Evolutionary conservation across 345 rosid species (phyloP).

Genomic region (sweet orange (Citrus sinensis)): DNA sequence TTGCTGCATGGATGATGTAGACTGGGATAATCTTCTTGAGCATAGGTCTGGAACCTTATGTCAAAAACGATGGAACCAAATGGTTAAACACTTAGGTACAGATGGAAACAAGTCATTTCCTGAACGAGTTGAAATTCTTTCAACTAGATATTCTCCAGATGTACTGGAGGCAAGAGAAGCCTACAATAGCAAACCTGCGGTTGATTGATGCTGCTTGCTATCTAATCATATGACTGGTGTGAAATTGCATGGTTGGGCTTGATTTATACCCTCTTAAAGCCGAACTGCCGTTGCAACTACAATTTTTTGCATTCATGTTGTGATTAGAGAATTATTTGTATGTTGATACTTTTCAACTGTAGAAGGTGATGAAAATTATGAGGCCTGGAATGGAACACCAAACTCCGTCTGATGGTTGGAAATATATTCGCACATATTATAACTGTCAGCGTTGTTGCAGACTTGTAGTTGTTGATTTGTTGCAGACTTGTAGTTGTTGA

Average conservation of each 20-base stretch:
- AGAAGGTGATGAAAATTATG: too few relatives aligned
- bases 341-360: too few relatives aligned
- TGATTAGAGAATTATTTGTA: neutral
- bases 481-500: too few relatives aligned
- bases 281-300: neutral
- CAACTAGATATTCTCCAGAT: conserved; percentile 54
- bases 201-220: neutral
- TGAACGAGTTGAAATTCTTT: conserved; percentile 59
- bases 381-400: too few relatives aligned
- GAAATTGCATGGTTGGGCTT: neutral
- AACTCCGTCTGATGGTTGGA: too few relatives aligned
- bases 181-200: conserved; percentile 38
- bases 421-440: too few relatives aligned
- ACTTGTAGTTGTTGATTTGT: too few relatives aligned
- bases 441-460: too few relatives aligned
- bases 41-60: conserved; percentile 59
- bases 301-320: neutral
- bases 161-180: conserved; percentile 61
- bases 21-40: conserved; percentile 71
- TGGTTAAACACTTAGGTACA: conserved; percentile 53
- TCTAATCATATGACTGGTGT: neutral
- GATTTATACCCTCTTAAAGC: neutral
- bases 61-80: conserved; percentile 65
- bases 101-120: conserved; percentile 42
- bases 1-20: conserved; percentile 74